phyloP scores from a whole-genome alignment of 331 rosid species.

The Malus hybrid region DNA sequence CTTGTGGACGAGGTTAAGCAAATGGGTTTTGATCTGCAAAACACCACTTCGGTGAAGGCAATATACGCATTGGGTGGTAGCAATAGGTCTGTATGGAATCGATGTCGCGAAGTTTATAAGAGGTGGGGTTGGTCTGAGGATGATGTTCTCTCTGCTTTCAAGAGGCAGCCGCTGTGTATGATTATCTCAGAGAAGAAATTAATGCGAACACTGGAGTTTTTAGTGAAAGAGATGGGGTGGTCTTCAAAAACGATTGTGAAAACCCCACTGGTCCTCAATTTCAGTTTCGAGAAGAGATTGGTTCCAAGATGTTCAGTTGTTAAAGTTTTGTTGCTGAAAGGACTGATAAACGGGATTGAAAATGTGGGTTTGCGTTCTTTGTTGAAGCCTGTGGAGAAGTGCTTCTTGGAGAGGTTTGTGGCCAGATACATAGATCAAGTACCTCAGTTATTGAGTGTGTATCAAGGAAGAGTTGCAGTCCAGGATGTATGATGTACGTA shows the following conservation, averaged over 20 bases:
- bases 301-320: conserved; percentile 24
- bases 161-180: conserved; percentile 14
- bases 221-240: conserved; percentile 25
- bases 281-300: conserved; percentile 23
- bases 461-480: no score
- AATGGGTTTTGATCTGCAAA: conserved; percentile 21
- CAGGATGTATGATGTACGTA: no score
- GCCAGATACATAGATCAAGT: no score
- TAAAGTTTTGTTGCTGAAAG: conserved; percentile 17
- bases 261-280: background rate
- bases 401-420: no score
- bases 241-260: background rate
- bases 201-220: conserved; percentile 15
- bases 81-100: conserved; percentile 19
- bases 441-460: no score
- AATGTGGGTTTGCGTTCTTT: background rate
- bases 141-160: background rate
- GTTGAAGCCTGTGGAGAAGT: background rate
- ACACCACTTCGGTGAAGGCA: conserved; percentile 6
- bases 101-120: conserved; percentile 14
- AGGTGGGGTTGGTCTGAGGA: conserved; percentile 9
- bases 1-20: conserved; percentile 17
- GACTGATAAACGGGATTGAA: conserved; percentile 8
- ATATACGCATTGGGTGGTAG: conserved; percentile 1
- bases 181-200: conserved; percentile 20